phyloP scores from a whole-genome alignment of 805 yeast genomes.

The Lachancea lanzarotensis region DNA sequence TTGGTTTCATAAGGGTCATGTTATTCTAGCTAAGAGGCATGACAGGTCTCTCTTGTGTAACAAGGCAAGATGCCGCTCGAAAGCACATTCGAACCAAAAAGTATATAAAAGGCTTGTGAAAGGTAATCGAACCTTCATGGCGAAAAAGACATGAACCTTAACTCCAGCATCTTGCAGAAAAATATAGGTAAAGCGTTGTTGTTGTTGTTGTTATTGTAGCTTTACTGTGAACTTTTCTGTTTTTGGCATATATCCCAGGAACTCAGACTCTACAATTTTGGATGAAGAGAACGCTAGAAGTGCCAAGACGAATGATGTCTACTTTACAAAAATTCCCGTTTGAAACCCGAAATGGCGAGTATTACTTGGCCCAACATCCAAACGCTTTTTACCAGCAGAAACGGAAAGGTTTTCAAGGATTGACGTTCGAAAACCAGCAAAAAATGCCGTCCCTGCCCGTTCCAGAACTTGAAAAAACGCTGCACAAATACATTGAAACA shows the following conservation, averaged over 20 bases:
- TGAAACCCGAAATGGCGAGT: constrained; percentile 25
- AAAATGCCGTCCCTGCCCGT: constrained; percentile 81
- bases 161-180: too few relatives aligned
- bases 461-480: constrained; percentile 69
- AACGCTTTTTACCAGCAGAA: constrained; percentile 18
- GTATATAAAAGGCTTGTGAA: not conserved
- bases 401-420: constrained; percentile 43
- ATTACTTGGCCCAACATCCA: constrained; percentile 20
- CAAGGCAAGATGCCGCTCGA: not conserved
- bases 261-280: too few relatives aligned
- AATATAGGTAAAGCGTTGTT: too few relatives aligned
- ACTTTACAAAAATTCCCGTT: constrained; percentile 14
- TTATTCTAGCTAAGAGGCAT: too few relatives aligned
- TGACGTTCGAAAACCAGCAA: constrained; percentile 64
- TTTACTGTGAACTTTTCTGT: too few relatives aligned
- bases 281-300: not conserved
- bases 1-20: too few relatives aligned
- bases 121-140: not conserved
- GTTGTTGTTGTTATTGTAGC: too few relatives aligned
- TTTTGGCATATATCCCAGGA: too few relatives aligned
- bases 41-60: not conserved
- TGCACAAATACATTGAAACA: constrained; percentile 60
- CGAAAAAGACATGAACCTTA: not conserved
- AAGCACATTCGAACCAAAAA: not conserved
- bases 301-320: constrained; percentile 8